Evolutionary conservation across 257 asterid species (phyloP).

Genomic region (Cruciata laevipes): DNA sequence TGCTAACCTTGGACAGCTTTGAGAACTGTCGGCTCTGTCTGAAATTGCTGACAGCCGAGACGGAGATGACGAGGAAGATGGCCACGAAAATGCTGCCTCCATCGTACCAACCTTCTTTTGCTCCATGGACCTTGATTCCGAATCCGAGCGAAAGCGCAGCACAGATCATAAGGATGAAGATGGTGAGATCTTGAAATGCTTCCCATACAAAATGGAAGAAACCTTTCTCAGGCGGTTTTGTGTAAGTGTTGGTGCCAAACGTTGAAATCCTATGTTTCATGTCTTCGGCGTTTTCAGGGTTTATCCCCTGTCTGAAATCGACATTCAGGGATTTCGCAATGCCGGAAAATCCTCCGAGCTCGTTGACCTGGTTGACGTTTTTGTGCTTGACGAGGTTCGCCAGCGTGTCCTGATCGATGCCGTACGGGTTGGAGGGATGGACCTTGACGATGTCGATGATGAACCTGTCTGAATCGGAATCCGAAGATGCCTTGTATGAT

Average conservation of each 20-base stretch:
- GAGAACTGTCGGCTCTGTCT: constrained; percentile 30
- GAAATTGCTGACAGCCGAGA: constrained; percentile 31
- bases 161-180: constrained; percentile 27
- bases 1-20: constrained; percentile 26
- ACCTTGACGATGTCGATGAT: constrained; percentile 4
- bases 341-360: constrained; percentile 29
- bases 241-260: constrained; percentile 33
- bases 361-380: constrained; percentile 13
- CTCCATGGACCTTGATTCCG: constrained; percentile 35
- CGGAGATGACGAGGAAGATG: constrained; percentile 28
- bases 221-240: constrained; percentile 17
- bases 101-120: constrained; percentile 35
- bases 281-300: constrained; percentile 18
- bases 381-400: constrained; percentile 32
- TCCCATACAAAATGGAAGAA: constrained; percentile 26
- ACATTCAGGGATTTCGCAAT: constrained; percentile 23
- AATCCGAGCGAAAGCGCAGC: constrained; percentile 35
- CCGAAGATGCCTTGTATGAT: not conserved
- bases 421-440: constrained; percentile 6
- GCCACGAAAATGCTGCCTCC: constrained; percentile 40
- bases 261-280: constrained; percentile 21
- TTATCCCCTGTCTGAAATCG: constrained; percentile 21
- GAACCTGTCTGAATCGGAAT: constrained; percentile 14
- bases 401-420: constrained; percentile 18
- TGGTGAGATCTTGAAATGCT: constrained; percentile 29